These are phyloP conservation scores for Xanthoconium separans DNA, from an alignment of 1,284 basidiomycete species.

Conservation along the genomic window DNA sequence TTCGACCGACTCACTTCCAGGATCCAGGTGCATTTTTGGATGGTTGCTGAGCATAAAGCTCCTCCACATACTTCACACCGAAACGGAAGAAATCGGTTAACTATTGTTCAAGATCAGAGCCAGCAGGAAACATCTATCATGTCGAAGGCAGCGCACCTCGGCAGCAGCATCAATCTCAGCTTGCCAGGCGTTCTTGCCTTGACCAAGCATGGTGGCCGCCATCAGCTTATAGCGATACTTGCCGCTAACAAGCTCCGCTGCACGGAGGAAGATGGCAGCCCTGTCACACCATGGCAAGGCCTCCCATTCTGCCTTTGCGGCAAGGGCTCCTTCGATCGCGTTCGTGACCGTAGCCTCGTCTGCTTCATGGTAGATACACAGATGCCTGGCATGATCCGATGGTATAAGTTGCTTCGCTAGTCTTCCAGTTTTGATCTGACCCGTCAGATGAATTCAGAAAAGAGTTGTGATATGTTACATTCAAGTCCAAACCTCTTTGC, in stretches of 20 bases:
- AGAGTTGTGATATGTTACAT: not conserved
- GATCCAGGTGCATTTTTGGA: constrained; percentile 81
- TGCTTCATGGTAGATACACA: constrained; percentile 91
- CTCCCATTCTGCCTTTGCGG: constrained; percentile 90
- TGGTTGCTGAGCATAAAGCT: constrained; percentile 91
- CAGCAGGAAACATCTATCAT: not conserved
- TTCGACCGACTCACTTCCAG: constrained; percentile 79
- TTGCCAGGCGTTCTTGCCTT: constrained; percentile 99
- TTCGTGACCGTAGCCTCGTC: constrained; percentile 71
- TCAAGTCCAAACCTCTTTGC: constrained; percentile 66
- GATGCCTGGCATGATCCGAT: constrained; percentile 76
- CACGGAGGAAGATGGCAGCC: constrained; percentile 97
- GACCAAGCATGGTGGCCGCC: constrained; percentile 97
- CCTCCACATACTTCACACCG: constrained; percentile 95
- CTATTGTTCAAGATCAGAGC: constrained; percentile 39
- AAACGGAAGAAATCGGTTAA: constrained; percentile 95
- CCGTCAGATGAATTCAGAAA: constrained; percentile 7
- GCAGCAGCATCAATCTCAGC: constrained; percentile 99
- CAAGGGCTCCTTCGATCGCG: constrained; percentile 89
- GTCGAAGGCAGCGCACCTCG: constrained; percentile 58
- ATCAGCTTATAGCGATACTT: constrained; percentile 96
- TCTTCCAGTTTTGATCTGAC: constrained; percentile 82
- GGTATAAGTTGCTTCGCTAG: constrained; percentile 81
- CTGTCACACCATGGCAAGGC: constrained; percentile 93
- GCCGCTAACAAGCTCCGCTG: constrained; percentile 89